Evolutionary conservation across 2,329 filamentous ascomycete species (phyloP), one percentile per base, ranked within the genome.

Genomic region (Monilinia fructigena): DNA sequence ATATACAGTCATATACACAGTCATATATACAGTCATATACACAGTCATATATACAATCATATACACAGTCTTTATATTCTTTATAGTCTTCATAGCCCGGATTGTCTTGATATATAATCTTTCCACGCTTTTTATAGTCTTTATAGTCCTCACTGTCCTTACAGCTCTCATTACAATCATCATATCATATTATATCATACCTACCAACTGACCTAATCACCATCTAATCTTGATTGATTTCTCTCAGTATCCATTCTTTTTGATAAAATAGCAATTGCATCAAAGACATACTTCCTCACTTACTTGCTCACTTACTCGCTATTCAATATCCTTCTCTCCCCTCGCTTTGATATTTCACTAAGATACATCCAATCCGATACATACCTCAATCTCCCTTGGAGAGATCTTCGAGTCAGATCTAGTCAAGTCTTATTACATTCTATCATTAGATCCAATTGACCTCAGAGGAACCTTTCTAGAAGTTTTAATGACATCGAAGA

Each of bases 361-460:
- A 45, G 20, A 16, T 35, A 7, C 31, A 35, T 35, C 31, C 31
- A n/a, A 47, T 35, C 31, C 31, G n/a, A 47, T 31, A 47, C 26
- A 23, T n/a, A 14, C 18, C 26, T 35, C 48, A 31, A 55, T 55
- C 38, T 28, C 20, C 12, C 38, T 35, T n/a, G 7, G 23, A 28
- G 45, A 45, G 55, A 45, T 48, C 28, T 18, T 23, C 31, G 5
- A 55, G 23, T 63, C 48, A 31, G 31, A 8, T 18, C 31, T 4
- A 55, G 23, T 63, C 48, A 31, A 45, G 12, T 23, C 50, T 23
- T n/a, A 23, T 8, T 18, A 56, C 53, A 20, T 48, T 48, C 52
- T 14, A 45, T 64, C 40, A 35, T 35, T 42, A 63, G 42, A 45
- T 58, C 47, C 60, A 63, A 63, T 58, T 47, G 23, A 31, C 16